These are phyloP conservation scores for Globisporangium nagaii DNA, from an alignment of 352 stramenopile species.

Conservation along the genomic window DNA sequence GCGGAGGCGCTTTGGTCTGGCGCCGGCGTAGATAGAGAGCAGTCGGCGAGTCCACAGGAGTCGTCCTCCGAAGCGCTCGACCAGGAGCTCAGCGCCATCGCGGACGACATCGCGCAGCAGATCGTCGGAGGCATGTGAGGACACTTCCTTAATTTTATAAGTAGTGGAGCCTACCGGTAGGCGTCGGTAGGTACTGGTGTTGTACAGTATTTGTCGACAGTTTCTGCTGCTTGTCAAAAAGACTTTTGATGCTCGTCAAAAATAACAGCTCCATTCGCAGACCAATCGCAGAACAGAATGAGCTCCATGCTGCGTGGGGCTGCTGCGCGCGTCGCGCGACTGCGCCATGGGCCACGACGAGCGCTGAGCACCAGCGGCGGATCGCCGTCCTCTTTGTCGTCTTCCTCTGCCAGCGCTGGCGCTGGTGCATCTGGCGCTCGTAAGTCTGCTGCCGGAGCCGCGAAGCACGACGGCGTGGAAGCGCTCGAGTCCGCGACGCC, in stretches of 20 bases:
- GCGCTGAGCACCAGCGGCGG: not conserved
- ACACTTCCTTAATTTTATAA: too few relatives aligned
- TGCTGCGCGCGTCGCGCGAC: not conserved
- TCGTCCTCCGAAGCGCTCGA: slow-evolving; percentile 23
- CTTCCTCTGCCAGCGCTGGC: too few relatives aligned
- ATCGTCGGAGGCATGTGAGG: not conserved
- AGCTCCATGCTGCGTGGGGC: not conserved
- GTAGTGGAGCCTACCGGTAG: too few relatives aligned
- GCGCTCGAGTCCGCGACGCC: slow-evolving; percentile 13
- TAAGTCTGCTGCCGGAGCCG: not conserved
- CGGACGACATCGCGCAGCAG: slow-evolving; percentile 10
- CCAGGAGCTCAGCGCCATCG: slow-evolving; percentile 28
- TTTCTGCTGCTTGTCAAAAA: too few relatives aligned
- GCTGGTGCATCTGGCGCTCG: not conserved
- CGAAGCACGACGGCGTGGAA: not conserved
- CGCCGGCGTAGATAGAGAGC: not conserved
- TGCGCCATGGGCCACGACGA: not conserved
- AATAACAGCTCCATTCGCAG: too few relatives aligned
- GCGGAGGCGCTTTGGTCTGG: not conserved
- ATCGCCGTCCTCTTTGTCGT: not conserved
- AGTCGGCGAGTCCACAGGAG: too few relatives aligned
- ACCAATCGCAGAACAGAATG: not conserved
- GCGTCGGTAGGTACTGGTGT: too few relatives aligned
- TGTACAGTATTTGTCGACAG: too few relatives aligned
- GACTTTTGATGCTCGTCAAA: too few relatives aligned